Conservation (phyloP, 257 asterid genomes). For the Knoxia roxburghii region DNA sequence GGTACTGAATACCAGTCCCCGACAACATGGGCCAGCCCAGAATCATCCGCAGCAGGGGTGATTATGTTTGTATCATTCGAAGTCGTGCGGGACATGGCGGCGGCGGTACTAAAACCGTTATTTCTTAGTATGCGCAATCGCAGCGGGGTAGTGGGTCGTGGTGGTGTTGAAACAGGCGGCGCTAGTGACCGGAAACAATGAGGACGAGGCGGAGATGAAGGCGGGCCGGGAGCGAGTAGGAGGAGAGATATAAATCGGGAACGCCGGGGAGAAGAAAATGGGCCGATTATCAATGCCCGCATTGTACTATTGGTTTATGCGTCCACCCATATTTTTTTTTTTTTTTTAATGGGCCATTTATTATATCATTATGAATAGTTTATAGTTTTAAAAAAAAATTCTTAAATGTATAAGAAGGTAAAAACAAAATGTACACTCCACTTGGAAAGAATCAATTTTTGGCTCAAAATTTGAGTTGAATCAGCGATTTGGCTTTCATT, state of each 20-base stretch:
- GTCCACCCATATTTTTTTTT: no score
- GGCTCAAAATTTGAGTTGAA: no score
- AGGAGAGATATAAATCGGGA: not conserved
- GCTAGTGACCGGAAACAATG: conserved; percentile 17
- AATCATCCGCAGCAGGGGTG: conserved; percentile 14
- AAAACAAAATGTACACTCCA: no score
- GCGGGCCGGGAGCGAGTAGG: not conserved
- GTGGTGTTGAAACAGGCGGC: not conserved
- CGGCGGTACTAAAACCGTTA: conserved; percentile 24
- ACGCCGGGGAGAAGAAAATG: conserved; percentile 12
- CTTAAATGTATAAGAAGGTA: no score
- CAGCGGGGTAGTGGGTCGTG: not conserved
- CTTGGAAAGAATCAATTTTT: no score
- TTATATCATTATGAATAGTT: no score
- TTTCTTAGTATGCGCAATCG: conserved; percentile 9
- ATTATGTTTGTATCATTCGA: conserved; percentile 7
- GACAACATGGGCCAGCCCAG: conserved; percentile 33
- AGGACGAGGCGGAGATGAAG: not conserved
- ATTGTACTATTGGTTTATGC: not conserved
- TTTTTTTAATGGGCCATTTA: no score
- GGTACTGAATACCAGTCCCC: conserved; percentile 80
- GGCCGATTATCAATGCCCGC: conserved; percentile 21
- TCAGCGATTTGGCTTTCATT: no score
- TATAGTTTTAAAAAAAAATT: no score
- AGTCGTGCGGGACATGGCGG: conserved; percentile 32